phyloP scores from a whole-genome alignment of 805 yeast species.

The Candida coquimbonensis region DNA sequence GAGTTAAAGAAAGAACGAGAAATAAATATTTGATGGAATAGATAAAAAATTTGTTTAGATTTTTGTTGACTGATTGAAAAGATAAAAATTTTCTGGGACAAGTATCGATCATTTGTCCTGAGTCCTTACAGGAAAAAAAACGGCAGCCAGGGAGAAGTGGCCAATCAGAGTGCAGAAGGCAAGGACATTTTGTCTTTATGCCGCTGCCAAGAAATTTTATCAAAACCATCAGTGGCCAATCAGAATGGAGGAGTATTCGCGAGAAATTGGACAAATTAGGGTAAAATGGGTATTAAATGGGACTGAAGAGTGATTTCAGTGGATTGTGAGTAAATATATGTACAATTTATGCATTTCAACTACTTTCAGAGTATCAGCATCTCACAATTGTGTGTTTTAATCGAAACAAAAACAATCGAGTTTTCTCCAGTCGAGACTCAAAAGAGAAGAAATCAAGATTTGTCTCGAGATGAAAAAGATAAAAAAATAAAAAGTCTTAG shows the following conservation, averaged over 20 bases:
- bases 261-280: not conserved
- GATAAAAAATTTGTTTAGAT: not conserved
- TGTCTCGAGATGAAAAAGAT: too few relatives aligned
- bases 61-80: constrained; percentile 8
- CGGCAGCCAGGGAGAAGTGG: not conserved
- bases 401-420: too few relatives aligned
- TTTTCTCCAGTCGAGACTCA: too few relatives aligned
- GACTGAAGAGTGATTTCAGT: too few relatives aligned
- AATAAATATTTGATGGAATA: not conserved
- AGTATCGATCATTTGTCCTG: not conserved
- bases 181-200: not conserved
- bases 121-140: not conserved
- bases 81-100: constrained; percentile 6
- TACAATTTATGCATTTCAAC: too few relatives aligned
- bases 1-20: too few relatives aligned
- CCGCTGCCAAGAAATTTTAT: constrained; percentile 14
- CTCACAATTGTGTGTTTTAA: too few relatives aligned
- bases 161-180: not conserved
- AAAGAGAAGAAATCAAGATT: too few relatives aligned
- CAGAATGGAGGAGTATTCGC: not conserved
- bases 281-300: too few relatives aligned
- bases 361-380: too few relatives aligned
- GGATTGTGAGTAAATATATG: too few relatives aligned
- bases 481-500: too few relatives aligned
- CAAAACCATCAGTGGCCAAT: constrained; percentile 22